phyloP scores from a whole-genome alignment of 768 basidiomycete genomes.

The Suillus paluster region DNA sequence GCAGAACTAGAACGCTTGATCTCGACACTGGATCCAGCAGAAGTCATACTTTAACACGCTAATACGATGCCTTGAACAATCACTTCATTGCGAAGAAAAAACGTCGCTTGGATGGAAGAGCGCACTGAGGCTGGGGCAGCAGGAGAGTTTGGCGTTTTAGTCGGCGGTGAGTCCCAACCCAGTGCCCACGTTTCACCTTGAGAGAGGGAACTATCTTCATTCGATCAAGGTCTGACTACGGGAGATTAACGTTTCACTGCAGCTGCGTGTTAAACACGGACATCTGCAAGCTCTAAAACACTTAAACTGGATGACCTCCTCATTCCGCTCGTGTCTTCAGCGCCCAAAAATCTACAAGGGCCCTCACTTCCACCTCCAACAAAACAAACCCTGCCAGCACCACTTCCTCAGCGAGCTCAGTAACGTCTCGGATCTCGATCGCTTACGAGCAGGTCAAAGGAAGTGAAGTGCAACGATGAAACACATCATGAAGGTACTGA shows the following conservation, averaged over 20 bases:
- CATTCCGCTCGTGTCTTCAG: conserved; percentile 67
- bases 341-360: conserved; percentile 72
- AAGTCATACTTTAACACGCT: conserved; percentile 68
- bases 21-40: conserved; percentile 58
- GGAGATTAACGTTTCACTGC: conserved; percentile 1
- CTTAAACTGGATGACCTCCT: conserved; percentile 77
- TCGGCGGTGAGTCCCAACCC: conserved; percentile 36
- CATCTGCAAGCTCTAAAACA: conserved; percentile 50
- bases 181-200: too few species aligned
- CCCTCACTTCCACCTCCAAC: conserved; percentile 55
- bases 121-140: conserved; percentile 80
- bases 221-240: too few species aligned
- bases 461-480: conserved; percentile 96
- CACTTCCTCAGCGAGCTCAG: conserved; percentile 84
- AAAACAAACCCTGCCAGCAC: conserved; percentile 76
- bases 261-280: neutral
- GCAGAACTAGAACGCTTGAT: conserved; percentile 76
- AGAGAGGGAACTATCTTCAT: too few species aligned
- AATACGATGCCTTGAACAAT: conserved; percentile 22
- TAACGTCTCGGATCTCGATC: conserved; percentile 90
- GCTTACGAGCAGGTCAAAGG: conserved; percentile 93
- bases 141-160: conserved; percentile 74
- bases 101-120: conserved; percentile 65
- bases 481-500: conserved; percentile 77
- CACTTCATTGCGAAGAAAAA: conserved; percentile 51